These are phyloP conservation scores for Zymoseptoria tritici DNA, from an alignment of 2,329 filamentous ascomycete species.

Conservation along the genomic window DNA sequence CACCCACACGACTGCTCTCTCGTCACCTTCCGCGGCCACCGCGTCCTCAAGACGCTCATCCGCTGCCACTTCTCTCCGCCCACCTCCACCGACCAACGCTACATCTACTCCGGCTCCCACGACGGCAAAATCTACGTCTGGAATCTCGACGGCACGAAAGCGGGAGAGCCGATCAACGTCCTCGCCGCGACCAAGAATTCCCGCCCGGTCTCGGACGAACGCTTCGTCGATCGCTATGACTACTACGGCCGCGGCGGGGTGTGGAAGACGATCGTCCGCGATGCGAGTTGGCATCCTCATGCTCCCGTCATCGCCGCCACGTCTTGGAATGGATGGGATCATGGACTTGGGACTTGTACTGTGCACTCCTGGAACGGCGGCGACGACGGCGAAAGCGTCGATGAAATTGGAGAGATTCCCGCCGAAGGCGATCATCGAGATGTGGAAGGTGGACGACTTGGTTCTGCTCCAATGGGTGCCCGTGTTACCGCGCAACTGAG, in stretches of 20 bases:
- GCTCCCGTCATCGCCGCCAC: constrained; percentile 81
- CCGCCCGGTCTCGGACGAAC: constrained; percentile 47
- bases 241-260: constrained; percentile 48
- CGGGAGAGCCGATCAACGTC: constrained; percentile 66
- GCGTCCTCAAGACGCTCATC: constrained; percentile 81
- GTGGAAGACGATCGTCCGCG: constrained; percentile 75
- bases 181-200: constrained; percentile 58
- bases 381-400: constrained; percentile 28
- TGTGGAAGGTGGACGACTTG: constrained; percentile 15
- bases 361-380: constrained; percentile 71
- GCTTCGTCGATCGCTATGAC: constrained; percentile 50
- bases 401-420: constrained; percentile 46
- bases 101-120: constrained; percentile 86
- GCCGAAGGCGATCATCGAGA: constrained; percentile 26
- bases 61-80: constrained; percentile 92
- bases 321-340: constrained; percentile 71
- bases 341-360: constrained; percentile 66
- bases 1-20: constrained; percentile 83
- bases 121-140: constrained; percentile 87
- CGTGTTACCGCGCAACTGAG: constrained; percentile 55
- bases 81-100: constrained; percentile 75
- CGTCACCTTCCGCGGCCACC: constrained; percentile 88
- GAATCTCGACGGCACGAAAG: constrained; percentile 84
- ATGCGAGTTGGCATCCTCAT: constrained; percentile 85
- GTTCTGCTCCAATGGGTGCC: constrained; percentile 43